Conservation (phyloP, 768 basidiomycete species). For the Podaxis sp. region DNA sequence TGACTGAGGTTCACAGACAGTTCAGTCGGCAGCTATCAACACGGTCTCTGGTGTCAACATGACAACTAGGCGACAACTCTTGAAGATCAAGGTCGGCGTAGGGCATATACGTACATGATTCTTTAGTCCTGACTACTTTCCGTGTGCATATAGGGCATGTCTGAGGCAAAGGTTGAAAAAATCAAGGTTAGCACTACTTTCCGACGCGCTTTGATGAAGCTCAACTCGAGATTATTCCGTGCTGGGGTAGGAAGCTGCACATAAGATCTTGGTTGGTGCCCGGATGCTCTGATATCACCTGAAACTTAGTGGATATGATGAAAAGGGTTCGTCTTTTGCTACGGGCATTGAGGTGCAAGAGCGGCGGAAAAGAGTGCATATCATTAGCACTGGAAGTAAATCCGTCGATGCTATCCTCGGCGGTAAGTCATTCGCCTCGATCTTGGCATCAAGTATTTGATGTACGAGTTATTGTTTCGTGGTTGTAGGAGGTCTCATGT, state of each 20-base stretch:
- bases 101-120: conserved; percentile 21
- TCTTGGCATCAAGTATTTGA: background rate
- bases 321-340: conserved; percentile 85
- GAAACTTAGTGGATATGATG: conserved; percentile 1
- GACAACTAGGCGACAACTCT: conserved; percentile 85
- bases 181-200: conserved; percentile 53
- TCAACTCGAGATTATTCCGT: background rate
- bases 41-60: conserved; percentile 87
- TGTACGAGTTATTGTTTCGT: background rate
- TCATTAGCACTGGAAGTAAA: conserved; percentile 94
- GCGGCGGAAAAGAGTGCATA: conserved; percentile 72
- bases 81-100: conserved; percentile 83
- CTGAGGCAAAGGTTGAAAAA: conserved; percentile 97
- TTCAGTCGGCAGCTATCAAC: conserved; percentile 75
- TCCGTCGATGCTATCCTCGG: conserved; percentile 86
- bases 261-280: conserved; percentile 71
- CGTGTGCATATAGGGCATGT: conserved; percentile 68
- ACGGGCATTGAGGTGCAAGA: conserved; percentile 92
- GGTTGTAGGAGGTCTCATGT: conserved; percentile 75
- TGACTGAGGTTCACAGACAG: conserved; percentile 15
- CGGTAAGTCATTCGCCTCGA: conserved; percentile 42
- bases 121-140: background rate
- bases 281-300: background rate
- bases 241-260: conserved; percentile 77
- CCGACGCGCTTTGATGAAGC: background rate